phyloP scores from a whole-genome alignment of 768 basidiomycete species.

The Amanita pseudoporphyria region DNA sequence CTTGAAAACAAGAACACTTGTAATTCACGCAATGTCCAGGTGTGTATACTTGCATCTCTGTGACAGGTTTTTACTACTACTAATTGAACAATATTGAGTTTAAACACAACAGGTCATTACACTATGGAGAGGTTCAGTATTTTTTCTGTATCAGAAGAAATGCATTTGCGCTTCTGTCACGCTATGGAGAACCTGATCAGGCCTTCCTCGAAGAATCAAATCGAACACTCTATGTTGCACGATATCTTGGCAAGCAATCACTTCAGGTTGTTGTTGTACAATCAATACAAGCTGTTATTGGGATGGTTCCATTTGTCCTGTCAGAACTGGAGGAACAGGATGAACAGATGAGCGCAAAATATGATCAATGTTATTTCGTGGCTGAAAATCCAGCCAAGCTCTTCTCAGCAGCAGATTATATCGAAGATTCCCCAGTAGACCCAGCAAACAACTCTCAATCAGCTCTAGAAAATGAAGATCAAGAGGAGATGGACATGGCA shows the following conservation, averaged over 20 bases:
- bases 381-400: too few relatives aligned
- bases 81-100: background rate
- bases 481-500: too few relatives aligned
- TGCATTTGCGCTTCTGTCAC: background rate
- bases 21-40: conserved; percentile 8
- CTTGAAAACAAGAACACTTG: background rate
- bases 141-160: background rate
- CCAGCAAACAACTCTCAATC: too few relatives aligned
- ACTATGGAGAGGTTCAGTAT: too few relatives aligned
- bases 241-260: background rate
- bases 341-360: too few relatives aligned
- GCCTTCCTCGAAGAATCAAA: background rate
- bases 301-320: background rate
- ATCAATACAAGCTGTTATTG: background rate
- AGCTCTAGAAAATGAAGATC: too few relatives aligned
- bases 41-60: background rate
- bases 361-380: too few relatives aligned
- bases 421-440: too few relatives aligned
- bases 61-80: background rate
- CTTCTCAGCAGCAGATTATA: too few relatives aligned
- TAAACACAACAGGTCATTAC: background rate
- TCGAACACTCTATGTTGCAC: background rate
- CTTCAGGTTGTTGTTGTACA: background rate
- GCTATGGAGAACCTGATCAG: background rate
- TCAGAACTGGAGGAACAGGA: background rate